phyloP scores from a whole-genome alignment of 169 alveolate genomes.

The Blepharisma undulans region DNA sequence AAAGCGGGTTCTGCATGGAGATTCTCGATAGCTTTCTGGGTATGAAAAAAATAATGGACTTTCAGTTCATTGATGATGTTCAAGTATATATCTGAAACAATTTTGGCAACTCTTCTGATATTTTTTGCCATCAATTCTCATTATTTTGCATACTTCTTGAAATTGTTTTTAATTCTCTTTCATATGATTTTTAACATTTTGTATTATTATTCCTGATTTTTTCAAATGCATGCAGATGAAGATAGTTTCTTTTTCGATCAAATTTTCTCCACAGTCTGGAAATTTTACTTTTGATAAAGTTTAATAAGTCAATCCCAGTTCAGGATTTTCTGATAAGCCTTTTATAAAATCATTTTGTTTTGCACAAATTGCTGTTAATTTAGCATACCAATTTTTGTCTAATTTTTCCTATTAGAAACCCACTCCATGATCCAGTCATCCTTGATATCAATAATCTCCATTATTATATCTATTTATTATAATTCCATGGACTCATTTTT shows the following conservation, averaged over 20 bases:
- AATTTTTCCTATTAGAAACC: slow-evolving; percentile 1
- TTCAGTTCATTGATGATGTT: not conserved
- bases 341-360: not conserved
- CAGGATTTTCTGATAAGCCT: not conserved
- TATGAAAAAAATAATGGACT: not conserved
- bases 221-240: not conserved
- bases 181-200: not conserved
- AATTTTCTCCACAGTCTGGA: slow-evolving; percentile 20
- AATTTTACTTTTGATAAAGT: not conserved
- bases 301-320: not conserved
- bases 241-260: not conserved
- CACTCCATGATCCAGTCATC: slow-evolving; percentile 16
- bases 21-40: not conserved
- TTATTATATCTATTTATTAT: not conserved
- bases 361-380: not conserved
- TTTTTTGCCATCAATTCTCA: not conserved
- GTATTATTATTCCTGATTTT: not conserved
- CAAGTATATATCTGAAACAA: not conserved
- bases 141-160: not conserved
- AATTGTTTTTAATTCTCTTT: not conserved
- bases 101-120: not conserved
- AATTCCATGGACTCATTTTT: not conserved
- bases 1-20: not conserved
- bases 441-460: slow-evolving; percentile 25
- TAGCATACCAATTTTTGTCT: not conserved